Percentiles rank a stretch among this genome's conserved stretches.
phyloP scores from a whole-genome alignment of 2,329 filamentous ascomycete species.

The Arthroderma sp. region DNA sequence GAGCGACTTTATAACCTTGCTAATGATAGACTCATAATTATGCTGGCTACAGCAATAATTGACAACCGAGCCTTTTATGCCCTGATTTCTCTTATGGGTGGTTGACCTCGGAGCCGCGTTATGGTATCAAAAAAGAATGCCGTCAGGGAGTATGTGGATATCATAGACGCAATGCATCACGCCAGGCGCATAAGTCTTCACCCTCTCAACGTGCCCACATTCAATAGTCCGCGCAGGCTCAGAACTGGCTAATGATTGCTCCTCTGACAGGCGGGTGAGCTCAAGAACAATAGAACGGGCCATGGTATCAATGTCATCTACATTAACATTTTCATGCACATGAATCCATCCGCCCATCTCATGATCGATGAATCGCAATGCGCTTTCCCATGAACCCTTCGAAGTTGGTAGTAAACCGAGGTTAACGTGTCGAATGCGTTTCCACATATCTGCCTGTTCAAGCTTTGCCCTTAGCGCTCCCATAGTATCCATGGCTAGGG shows the following conservation, averaged over 20 bases:
- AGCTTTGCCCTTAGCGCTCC: conserved; percentile 19
- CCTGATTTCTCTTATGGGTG: neutral
- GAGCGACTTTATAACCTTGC: no score
- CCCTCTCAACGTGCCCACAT: conserved; percentile 35
- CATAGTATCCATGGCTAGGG: conserved; percentile 35
- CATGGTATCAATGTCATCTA: conserved; percentile 29
- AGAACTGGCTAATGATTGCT: conserved; percentile 3
- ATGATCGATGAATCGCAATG: conserved; percentile 35
- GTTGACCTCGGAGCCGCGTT: no score
- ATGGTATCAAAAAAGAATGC: no score
- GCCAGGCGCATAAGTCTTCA: conserved; percentile 50
- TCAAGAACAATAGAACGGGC: conserved; percentile 26
- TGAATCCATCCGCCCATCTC: conserved; percentile 43
- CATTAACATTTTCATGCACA: conserved; percentile 47
- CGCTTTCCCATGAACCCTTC: conserved; percentile 34
- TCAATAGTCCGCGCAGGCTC: neutral
- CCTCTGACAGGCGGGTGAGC: conserved; percentile 23
- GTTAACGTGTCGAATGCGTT: conserved; percentile 43
- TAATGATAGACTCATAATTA: no score
- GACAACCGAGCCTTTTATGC: no score
- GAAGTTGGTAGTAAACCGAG: conserved; percentile 45
- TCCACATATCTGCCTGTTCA: conserved; percentile 20
- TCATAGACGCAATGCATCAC: conserved; percentile 51
- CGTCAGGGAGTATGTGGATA: conserved; percentile 21
- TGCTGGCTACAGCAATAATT: no score